Percentiles rank a stretch among this genome's conserved stretches.
Evolutionary conservation across 73 alveolate genomes (phyloP).

Genomic region (Blepharisma stoltei): DNA sequence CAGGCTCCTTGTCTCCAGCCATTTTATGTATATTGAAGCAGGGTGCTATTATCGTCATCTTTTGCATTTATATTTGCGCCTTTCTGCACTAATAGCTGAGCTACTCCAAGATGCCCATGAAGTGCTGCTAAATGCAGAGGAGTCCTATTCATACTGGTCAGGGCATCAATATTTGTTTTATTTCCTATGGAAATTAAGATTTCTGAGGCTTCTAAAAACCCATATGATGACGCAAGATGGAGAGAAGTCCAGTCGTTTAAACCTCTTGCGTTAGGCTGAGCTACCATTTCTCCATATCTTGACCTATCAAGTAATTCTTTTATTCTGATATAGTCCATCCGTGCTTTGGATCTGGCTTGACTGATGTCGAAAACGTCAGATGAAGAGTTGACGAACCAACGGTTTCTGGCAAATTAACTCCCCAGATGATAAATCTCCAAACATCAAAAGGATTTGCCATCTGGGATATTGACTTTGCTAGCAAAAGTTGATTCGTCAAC

Average conservation of each 20-base stretch:
- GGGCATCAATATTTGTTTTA: neutral
- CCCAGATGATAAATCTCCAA: too few relatives aligned
- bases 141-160: slow-evolving; percentile 40
- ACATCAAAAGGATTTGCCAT: too few relatives aligned
- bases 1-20: too few relatives aligned
- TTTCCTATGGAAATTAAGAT: slow-evolving; percentile 37
- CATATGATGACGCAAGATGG: slow-evolving; percentile 65
- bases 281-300: neutral
- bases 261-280: slow-evolving; percentile 49
- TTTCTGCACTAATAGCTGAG: slow-evolving; percentile 32
- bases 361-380: too few relatives aligned
- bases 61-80: slow-evolving; percentile 39
- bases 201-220: slow-evolving; percentile 38
- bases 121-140: slow-evolving; percentile 78
- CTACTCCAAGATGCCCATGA: slow-evolving; percentile 73
- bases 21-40: neutral
- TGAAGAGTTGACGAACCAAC: too few relatives aligned
- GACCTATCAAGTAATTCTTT: slow-evolving; percentile 5
- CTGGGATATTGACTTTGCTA: too few relatives aligned
- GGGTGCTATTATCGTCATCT: slow-evolving; percentile 43
- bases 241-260: slow-evolving; percentile 70
- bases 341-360: too few relatives aligned
- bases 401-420: too few relatives aligned
- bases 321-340: too few relatives aligned
- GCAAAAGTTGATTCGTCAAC: too few relatives aligned